Percentiles rank a stretch among this genome's conserved stretches.
These are phyloP conservation scores for Parafenestella ontariensis DNA, from an alignment of 2,329 filamentous ascomycete genomes.

Conservation along the genomic window DNA sequence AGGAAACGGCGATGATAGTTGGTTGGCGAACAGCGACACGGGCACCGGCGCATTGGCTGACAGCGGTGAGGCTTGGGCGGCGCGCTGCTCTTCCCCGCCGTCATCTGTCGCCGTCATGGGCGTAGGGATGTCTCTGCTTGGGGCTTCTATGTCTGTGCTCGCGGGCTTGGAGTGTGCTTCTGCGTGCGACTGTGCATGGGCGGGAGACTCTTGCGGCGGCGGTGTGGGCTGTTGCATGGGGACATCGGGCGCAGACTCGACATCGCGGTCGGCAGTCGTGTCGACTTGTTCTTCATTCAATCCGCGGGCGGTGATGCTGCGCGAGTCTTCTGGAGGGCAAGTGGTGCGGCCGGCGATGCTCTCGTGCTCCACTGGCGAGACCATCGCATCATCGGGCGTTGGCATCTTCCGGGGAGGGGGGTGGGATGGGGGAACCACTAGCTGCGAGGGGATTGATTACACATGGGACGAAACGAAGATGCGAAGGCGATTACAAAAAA, in stretches of 20 bases:
- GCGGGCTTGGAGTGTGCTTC: slow-evolving; percentile 40
- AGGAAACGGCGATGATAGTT: slow-evolving; percentile 43
- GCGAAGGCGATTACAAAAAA: slow-evolving; percentile 13
- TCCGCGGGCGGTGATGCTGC: slow-evolving; percentile 35
- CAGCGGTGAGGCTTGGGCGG: slow-evolving; percentile 42
- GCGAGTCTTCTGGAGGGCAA: slow-evolving; percentile 58
- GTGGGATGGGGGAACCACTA: slow-evolving; percentile 36
- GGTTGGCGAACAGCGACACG: slow-evolving; percentile 31
- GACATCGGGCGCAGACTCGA: slow-evolving; percentile 16
- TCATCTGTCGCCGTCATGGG: slow-evolving; percentile 48
- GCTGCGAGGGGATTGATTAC: slow-evolving; percentile 17
- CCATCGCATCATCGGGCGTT: slow-evolving; percentile 55
- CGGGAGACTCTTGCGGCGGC: slow-evolving; percentile 39
- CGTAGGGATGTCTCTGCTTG: slow-evolving; percentile 47
- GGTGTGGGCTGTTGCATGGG: slow-evolving; percentile 46
- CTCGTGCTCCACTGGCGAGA: slow-evolving; percentile 51
- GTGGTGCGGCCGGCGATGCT: slow-evolving; percentile 55
- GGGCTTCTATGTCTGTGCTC: slow-evolving; percentile 42
- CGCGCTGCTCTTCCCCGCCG: slow-evolving; percentile 42
- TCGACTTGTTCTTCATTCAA: slow-evolving; percentile 40
- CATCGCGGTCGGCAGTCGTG: slow-evolving; percentile 21
- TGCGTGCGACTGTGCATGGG: slow-evolving; percentile 18
- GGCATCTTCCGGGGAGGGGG: slow-evolving; percentile 57
- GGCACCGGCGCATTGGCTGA: slow-evolving; percentile 33
- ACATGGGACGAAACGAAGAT: slow-evolving; percentile 25